These are phyloP conservation scores for Lunularia cruciata DNA, from an alignment of 225 moss, liverwort and hornwort genomes.

Conservation along the genomic window DNA sequence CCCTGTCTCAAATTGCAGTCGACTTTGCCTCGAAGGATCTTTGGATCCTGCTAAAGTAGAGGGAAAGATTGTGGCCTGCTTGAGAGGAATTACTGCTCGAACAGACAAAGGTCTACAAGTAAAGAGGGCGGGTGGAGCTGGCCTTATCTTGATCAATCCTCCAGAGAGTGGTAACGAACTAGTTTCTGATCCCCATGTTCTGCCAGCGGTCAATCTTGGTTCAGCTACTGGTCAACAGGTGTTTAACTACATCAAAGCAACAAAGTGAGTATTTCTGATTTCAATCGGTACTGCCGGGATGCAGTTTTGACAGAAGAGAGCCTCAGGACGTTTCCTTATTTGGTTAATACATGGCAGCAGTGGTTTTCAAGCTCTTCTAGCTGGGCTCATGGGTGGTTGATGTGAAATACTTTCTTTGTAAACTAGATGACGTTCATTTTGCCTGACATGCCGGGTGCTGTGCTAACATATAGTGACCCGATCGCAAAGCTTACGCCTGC, in stretches of 20 bases:
- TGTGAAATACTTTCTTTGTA: no score
- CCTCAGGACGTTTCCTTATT: neutral
- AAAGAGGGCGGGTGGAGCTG: conserved; percentile 55
- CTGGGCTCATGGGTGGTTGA: no score
- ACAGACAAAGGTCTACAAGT: conserved; percentile 65
- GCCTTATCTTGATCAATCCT: conserved; percentile 66
- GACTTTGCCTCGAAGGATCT: conserved; percentile 46
- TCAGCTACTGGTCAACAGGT: conserved; percentile 40
- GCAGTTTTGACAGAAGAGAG: no score
- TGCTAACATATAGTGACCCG: conserved; percentile 30
- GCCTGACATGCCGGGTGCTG: neutral
- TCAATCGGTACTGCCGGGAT: no score
- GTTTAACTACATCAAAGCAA: conserved; percentile 41
- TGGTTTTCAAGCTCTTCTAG: no score
- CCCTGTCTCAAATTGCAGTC: conserved; percentile 37
- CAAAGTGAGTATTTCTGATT: conserved; percentile 43
- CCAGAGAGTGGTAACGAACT: conserved; percentile 55
- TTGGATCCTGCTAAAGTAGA: conserved; percentile 61
- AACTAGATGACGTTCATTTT: no score
- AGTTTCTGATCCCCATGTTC: conserved; percentile 66
- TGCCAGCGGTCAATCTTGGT: conserved; percentile 58
- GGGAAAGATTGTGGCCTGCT: conserved; percentile 70
- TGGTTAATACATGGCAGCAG: neutral
- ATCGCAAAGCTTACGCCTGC: conserved; percentile 34
- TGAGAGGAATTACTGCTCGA: conserved; percentile 63